Conservation (phyloP, 768 basidiomycete species). For the Hygrophorus pudorinus region DNA sequence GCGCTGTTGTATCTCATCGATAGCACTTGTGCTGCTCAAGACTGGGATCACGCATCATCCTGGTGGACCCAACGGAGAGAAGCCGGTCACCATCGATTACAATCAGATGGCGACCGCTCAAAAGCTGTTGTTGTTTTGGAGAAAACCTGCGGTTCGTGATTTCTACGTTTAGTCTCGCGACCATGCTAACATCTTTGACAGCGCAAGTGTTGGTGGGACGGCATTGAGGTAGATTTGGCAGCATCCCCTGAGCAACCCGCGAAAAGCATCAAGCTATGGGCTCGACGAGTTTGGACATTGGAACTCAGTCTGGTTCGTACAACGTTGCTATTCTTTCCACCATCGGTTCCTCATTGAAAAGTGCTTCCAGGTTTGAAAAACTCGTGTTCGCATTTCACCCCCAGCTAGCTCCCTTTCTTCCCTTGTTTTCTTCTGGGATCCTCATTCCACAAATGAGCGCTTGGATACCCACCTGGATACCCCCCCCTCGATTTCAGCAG, state of each 20-base stretch:
- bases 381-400: background rate
- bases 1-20: constrained; percentile 96
- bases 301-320: constrained; percentile 81
- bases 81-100: constrained; percentile 76
- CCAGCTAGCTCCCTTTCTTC: background rate
- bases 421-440: background rate
- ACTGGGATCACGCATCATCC: constrained; percentile 85
- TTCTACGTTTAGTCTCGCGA: constrained; percentile 4
- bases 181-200: constrained; percentile 22
- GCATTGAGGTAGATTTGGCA: constrained; percentile 80
- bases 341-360: background rate
- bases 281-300: constrained; percentile 94
- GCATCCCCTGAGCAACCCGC: constrained; percentile 39
- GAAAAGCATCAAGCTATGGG: constrained; percentile 83
- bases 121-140: constrained; percentile 95
- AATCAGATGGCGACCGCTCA: constrained; percentile 96
- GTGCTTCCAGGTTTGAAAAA: constrained; percentile 13
- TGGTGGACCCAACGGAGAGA: constrained; percentile 35
- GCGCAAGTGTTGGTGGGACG: constrained; percentile 99
- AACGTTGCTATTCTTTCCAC: background rate
- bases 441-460: background rate
- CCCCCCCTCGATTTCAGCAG: no score
- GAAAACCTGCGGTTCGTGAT: constrained; percentile 91
- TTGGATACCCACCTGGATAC: no score
- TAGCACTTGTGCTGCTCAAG: constrained; percentile 94